Conservation (phyloP, 495 filamentous ascomycete genomes). For the Hyphodiscus hymeniophilus region DNA sequence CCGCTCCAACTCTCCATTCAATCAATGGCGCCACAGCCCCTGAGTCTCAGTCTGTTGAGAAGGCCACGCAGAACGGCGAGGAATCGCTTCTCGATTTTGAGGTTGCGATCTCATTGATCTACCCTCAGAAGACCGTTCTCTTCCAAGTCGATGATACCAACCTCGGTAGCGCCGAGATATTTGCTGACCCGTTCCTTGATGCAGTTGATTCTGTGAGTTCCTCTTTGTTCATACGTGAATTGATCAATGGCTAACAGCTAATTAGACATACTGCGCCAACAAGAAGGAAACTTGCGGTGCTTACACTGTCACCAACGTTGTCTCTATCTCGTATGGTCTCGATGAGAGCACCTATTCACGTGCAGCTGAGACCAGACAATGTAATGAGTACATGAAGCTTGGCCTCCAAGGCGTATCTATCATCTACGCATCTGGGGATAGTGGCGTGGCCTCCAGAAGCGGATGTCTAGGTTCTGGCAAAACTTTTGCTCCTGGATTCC, state of each 20-base stretch:
- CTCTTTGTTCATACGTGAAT: background rate
- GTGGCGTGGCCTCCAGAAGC: slow-evolving; percentile 31
- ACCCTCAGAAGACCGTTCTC: background rate
- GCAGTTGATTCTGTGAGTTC: background rate
- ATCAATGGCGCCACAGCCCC: background rate
- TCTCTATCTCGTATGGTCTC: background rate
- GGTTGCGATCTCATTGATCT: background rate
- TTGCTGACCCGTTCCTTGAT: background rate
- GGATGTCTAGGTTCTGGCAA: slow-evolving; percentile 26
- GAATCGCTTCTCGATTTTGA: background rate
- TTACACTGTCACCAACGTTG: background rate
- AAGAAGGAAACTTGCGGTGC: background rate
- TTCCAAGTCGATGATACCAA: background rate
- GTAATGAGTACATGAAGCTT: slow-evolving; percentile 26
- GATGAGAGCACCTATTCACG: background rate
- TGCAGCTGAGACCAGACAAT: background rate
- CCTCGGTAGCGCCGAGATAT: background rate
- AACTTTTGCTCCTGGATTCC: slow-evolving; percentile 26
- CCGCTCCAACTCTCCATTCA: background rate
- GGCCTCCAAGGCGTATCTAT: slow-evolving; percentile 32
- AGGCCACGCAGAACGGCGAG: too few relatives aligned
- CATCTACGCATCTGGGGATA: slow-evolving; percentile 30
- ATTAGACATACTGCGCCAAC: background rate
- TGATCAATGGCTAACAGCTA: background rate
- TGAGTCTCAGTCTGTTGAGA: too few relatives aligned